Conservation (phyloP, 1,284 basidiomycete species). For the Lentinula novae-zelandiae region DNA sequence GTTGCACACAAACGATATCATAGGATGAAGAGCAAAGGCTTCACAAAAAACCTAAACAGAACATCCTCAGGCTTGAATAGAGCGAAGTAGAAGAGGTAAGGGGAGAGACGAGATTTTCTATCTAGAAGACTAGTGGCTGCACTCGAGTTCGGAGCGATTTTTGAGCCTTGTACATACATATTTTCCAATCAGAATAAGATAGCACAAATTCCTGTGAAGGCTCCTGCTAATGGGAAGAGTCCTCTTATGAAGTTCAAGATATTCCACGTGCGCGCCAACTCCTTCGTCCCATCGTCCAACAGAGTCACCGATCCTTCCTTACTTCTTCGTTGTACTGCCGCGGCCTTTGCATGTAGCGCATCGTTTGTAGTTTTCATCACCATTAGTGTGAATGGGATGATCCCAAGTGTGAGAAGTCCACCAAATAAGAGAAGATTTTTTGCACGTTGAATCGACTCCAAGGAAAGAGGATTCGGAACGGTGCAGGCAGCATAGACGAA, state of each 20-base stretch:
- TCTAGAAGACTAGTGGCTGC: not conserved
- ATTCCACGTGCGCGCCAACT: slow-evolving; percentile 1
- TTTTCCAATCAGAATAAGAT: not conserved
- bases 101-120: too few species aligned
- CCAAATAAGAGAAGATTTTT: not conserved
- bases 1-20: too few species aligned
- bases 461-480: not conserved
- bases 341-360: not conserved
- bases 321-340: not conserved
- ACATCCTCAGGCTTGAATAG: too few species aligned
- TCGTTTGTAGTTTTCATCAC: slow-evolving; percentile 7
- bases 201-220: not conserved
- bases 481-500: slow-evolving; percentile 1
- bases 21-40: too few species aligned
- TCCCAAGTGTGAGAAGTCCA: not conserved
- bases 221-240: not conserved
- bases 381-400: slow-evolving; percentile 6
- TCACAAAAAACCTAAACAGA: too few species aligned
- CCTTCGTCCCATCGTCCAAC: not conserved
- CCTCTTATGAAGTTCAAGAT: slow-evolving; percentile 4
- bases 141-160: too few species aligned
- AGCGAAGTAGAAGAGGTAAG: too few species aligned
- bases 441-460: not conserved
- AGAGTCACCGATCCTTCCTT: not conserved
- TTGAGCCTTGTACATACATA: too few species aligned